Conservation (phyloP, 352 stramenopile species). For the Globisporangium ultimum region DNA sequence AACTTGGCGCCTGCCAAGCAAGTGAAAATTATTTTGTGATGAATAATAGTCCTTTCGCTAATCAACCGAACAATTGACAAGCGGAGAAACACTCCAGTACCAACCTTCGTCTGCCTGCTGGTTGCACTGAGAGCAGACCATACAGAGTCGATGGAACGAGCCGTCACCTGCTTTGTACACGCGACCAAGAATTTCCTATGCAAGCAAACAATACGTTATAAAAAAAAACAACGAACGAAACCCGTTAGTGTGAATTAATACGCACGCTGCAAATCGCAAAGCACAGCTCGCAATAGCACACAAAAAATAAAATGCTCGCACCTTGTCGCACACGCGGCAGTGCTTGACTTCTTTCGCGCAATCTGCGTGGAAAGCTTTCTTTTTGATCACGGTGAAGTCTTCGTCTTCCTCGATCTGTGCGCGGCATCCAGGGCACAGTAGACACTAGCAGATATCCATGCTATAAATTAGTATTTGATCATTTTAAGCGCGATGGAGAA, state of each 20-base stretch:
- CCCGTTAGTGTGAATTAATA: too few species aligned
- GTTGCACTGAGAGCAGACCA: slow-evolving; percentile 68
- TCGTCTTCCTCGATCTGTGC: slow-evolving; percentile 78
- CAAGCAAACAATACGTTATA: not conserved
- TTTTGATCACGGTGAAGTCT: slow-evolving; percentile 78
- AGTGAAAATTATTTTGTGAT: too few species aligned
- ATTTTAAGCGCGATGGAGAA: too few species aligned
- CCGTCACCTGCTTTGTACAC: slow-evolving; percentile 62
- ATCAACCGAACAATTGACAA: not conserved
- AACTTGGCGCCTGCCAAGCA: slow-evolving; percentile 27
- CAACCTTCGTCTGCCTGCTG: slow-evolving; percentile 67
- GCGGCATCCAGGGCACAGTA: slow-evolving; percentile 69
- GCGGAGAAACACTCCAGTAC: slow-evolving; percentile 1
- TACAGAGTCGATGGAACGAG: slow-evolving; percentile 78
- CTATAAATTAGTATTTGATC: not conserved
- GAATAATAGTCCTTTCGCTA: too few species aligned
- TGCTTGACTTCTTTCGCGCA: slow-evolving; percentile 66
- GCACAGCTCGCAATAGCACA: too few species aligned
- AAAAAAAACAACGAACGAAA: too few species aligned
- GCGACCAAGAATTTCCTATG: slow-evolving; percentile 70
- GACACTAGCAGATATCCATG: slow-evolving; percentile 32
- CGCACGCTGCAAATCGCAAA: too few species aligned
- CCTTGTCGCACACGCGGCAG: slow-evolving; percentile 73
- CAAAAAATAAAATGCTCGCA: slow-evolving; percentile 2
- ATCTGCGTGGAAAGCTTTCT: slow-evolving; percentile 77